phyloP scores from a whole-genome alignment of 495 filamentous ascomycete genomes.

The Bacidia gigantensis region DNA sequence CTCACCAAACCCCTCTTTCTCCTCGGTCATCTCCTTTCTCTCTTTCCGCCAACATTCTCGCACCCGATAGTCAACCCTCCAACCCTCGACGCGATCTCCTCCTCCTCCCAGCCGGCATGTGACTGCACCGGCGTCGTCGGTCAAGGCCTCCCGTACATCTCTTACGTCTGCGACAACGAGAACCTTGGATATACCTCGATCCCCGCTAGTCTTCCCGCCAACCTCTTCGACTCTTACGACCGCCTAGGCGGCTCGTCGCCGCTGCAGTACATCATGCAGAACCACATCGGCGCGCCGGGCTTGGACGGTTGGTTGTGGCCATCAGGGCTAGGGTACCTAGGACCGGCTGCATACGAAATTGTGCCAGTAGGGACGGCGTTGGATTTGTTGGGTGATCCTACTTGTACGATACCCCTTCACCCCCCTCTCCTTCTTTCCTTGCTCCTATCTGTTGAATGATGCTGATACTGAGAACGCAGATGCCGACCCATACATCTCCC shows the following conservation, averaged over 20 bases:
- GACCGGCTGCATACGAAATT: no score
- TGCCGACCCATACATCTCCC: background rate
- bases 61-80: background rate
- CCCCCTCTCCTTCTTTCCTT: background rate
- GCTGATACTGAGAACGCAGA: background rate
- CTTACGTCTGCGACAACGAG: background rate
- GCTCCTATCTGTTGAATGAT: no score
- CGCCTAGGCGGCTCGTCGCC: background rate
- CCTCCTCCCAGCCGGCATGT: background rate
- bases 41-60: background rate
- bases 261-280: background rate
- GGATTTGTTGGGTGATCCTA: background rate
- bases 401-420: background rate
- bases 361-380: background rate
- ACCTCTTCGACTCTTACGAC: background rate
- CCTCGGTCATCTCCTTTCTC: background rate
- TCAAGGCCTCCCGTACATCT: background rate
- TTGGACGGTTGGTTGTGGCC: background rate
- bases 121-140: background rate
- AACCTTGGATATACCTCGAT: background rate
- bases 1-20: no score
- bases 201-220: background rate
- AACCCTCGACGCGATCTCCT: background rate
- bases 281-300: background rate
- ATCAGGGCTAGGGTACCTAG: background rate